A percentile compares a stretch with the other conserved stretches of the same genome.
Conservation (phyloP, 2,329 filamentous ascomycete genomes). For the Didymellaceae sp. region DNA sequence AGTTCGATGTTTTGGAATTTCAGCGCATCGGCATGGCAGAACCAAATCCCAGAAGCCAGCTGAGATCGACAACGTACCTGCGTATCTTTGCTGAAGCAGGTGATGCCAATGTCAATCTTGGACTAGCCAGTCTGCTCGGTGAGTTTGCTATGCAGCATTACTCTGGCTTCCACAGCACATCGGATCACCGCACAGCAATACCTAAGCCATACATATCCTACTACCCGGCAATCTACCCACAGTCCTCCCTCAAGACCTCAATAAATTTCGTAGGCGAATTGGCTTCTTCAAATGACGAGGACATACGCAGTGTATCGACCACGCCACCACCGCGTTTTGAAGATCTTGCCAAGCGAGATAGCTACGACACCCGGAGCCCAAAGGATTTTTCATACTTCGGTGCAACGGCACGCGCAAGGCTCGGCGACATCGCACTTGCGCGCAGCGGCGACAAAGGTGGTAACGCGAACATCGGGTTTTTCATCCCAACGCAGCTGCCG, state of each 20-base stretch:
- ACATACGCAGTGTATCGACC: conserved; percentile 18
- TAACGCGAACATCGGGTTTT: conserved; percentile 48
- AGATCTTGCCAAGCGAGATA: conserved; percentile 25
- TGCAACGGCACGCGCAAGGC: conserved; percentile 26
- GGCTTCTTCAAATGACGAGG: neutral
- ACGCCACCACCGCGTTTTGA: conserved; percentile 27
- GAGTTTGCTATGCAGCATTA: conserved; percentile 44
- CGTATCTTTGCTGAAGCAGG: conserved; percentile 41
- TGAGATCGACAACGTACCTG: conserved; percentile 42
- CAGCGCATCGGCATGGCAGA: conserved; percentile 50
- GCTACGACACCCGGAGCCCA: conserved; percentile 46
- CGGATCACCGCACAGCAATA: conserved; percentile 38
- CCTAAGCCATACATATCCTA: conserved; percentile 42
- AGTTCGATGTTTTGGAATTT: conserved; percentile 61
- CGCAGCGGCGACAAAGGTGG: conserved; percentile 51
- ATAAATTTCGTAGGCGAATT: conserved; percentile 44
- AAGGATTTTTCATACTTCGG: conserved; percentile 30
- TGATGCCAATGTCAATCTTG: conserved; percentile 29
- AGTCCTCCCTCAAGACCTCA: conserved; percentile 34
- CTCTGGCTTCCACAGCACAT: conserved; percentile 40
- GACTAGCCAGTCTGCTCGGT: conserved; percentile 27
- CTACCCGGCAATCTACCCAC: conserved; percentile 40
- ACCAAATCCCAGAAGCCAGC: conserved; percentile 34
- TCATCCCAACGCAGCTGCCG: conserved; percentile 41
- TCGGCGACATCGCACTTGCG: conserved; percentile 54